Evolutionary conservation across 2,329 filamentous ascomycete genomes (phyloP), one percentile per base, ranked within the genome.

Genomic region (Alternaria hordeiaustralica): DNA sequence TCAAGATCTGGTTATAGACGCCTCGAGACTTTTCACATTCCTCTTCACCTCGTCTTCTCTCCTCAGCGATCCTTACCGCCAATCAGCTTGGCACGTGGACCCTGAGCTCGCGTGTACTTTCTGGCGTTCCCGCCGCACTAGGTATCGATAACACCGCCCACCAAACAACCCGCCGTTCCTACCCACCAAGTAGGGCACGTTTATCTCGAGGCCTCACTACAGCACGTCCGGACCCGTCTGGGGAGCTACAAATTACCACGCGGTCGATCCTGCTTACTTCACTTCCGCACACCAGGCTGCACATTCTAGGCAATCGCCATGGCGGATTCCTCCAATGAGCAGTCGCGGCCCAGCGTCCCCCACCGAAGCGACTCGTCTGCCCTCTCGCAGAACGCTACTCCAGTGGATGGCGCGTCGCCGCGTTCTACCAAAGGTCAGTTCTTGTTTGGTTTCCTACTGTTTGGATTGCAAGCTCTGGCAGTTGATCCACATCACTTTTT

Each of bases 401-500:
- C 66, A 56, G 72, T 74, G n/a, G 72, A 66, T 47, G 69, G 68
- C 66, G 62, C 66, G 62, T 78, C 77, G 66, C 72, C 75, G 46
- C 73, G 66, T 55, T 62, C 72, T 45, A 79, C 68, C 49, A 79
- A 79, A 74, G 73, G 77, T 78, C 67, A 72, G 77, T 78, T 61
- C 15, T 23, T 49, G 20, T 9, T 54, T 18, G 8, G 1, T 20
- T 13, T 36, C 28, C 1, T 21, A 15, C 1, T 1, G 1, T 36
- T 6, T 6, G 20, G 3, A 5, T 41, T 11, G 28, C 6, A n/a
- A 12, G 20, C 26, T n/a, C 26, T 46, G 41, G 26, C 4, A 9
- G 25, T 46, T 2, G 2, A 15, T 4, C 2, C 2, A 8, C 15
- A 30, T 33, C 30, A 23, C 26, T 11, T 46, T 46, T 13, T 47